phyloP scores from a whole-genome alignment of 1,284 basidiomycete species.

The Moesziomyces sp. region DNA sequence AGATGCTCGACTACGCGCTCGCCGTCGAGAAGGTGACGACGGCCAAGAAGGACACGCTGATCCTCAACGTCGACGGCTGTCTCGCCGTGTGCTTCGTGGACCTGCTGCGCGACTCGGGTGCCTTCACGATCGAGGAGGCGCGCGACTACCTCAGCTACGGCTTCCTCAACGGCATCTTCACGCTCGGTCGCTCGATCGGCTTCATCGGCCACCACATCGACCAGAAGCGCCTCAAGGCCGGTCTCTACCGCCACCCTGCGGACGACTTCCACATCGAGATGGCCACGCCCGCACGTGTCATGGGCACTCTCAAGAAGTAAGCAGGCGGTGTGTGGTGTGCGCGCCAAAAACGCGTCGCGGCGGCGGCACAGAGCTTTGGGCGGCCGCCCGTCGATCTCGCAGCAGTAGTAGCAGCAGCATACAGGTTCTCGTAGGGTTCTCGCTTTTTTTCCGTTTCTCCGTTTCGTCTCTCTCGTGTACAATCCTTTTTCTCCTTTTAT shows the following conservation, averaged over 20 bases:
- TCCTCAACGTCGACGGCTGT: conserved; percentile 83
- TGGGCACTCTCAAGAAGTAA: conserved; percentile 56
- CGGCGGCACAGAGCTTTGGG: conserved; percentile 1
- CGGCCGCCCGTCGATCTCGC: too few species aligned
- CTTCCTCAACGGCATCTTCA: conserved; percentile 94
- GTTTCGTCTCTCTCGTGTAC: conserved; percentile 22
- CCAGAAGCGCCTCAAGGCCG: conserved; percentile 79
- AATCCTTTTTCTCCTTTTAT: conserved; percentile 13
- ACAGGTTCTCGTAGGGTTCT: conserved; percentile 14
- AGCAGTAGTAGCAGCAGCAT: conserved; percentile 2
- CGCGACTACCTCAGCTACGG: conserved; percentile 95
- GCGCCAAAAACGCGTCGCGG: not conserved
- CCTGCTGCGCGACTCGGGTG: conserved; percentile 88
- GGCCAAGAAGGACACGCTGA: conserved; percentile 90
- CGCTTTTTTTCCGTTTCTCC: conserved; percentile 4
- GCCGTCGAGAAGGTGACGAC: conserved; percentile 98
- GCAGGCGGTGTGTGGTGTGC: not conserved
- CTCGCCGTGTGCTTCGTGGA: conserved; percentile 99
- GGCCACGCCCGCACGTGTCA: conserved; percentile 59
- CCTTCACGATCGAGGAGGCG: conserved; percentile 94
- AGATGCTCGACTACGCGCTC: conserved; percentile 90
- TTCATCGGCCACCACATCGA: conserved; percentile 95
- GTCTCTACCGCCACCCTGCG: conserved; percentile 69
- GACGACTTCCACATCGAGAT: conserved; percentile 67
- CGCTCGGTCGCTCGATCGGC: conserved; percentile 94